Conservation (phyloP, 169 alveolate genomes). For the Cryptosporidium sp. region DNA sequence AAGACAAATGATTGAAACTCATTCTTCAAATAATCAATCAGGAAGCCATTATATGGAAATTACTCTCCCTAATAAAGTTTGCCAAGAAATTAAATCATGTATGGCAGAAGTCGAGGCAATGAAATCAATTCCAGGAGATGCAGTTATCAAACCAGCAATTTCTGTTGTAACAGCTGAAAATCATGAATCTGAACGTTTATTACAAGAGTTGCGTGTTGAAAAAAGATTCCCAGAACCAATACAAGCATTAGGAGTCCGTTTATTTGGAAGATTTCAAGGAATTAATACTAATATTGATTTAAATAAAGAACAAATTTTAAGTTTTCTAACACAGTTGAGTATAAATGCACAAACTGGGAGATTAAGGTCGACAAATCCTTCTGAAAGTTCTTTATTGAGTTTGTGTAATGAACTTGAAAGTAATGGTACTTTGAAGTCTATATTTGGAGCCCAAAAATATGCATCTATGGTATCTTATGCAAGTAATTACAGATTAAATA, state of each 20-base stretch:
- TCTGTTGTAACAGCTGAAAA: conserved; percentile 73
- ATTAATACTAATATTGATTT: neutral
- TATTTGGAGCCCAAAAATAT: conserved; percentile 13
- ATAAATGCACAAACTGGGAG: neutral
- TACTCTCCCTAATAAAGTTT: conserved; percentile 3
- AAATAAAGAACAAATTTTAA: conserved; percentile 19
- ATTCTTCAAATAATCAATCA: neutral
- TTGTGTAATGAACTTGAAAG: conserved; percentile 19
- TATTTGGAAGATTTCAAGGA: conserved; percentile 67
- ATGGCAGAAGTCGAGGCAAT: conserved; percentile 45
- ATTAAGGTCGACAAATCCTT: neutral
- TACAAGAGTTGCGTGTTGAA: neutral
- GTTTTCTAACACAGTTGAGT: neutral
- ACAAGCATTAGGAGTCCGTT: conserved; percentile 24
- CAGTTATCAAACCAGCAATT: conserved; percentile 53
- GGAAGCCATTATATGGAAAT: neutral
- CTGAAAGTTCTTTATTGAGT: conserved; percentile 18
- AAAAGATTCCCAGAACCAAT: conserved; percentile 15
- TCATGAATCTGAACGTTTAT: conserved; percentile 49
- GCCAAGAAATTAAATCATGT: conserved; percentile 30
- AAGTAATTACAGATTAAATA: conserved; percentile 31
- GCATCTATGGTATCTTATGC: conserved; percentile 36
- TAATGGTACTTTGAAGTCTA: conserved; percentile 3
- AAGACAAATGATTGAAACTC: neutral
- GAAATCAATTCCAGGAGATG: conserved; percentile 67